These are phyloP conservation scores for Sarocladium strictum DNA, from an alignment of 2,329 filamentous ascomycete species.

Conservation along the genomic window DNA sequence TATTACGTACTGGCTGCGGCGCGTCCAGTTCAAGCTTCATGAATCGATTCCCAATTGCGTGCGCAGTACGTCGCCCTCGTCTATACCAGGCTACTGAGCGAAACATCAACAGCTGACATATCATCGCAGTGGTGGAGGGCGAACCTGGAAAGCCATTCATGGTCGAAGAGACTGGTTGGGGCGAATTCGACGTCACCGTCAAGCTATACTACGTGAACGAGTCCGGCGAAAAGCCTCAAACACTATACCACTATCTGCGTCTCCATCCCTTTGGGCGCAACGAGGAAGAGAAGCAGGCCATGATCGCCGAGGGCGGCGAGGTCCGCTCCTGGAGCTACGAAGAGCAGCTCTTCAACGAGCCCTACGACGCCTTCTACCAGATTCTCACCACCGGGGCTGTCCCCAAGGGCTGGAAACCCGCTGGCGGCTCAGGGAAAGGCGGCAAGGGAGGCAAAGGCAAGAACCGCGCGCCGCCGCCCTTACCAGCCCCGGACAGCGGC, in stretches of 20 bases:
- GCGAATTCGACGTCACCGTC: slow-evolving; percentile 94
- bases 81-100: not conserved
- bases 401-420: slow-evolving; percentile 36
- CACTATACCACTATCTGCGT: slow-evolving; percentile 87
- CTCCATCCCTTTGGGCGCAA: slow-evolving; percentile 85
- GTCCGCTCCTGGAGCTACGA: slow-evolving; percentile 82
- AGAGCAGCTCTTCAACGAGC: slow-evolving; percentile 95
- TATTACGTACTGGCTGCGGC: slow-evolving; percentile 91
- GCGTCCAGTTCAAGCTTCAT: slow-evolving; percentile 97
- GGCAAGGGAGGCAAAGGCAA: slow-evolving; percentile 46
- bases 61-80: slow-evolving; percentile 50
- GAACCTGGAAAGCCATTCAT: slow-evolving; percentile 66
- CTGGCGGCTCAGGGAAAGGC: slow-evolving; percentile 33
- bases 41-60: slow-evolving; percentile 92
- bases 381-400: slow-evolving; percentile 70
- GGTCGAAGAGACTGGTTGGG: slow-evolving; percentile 92
- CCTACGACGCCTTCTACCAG: slow-evolving; percentile 87
- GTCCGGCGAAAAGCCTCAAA: slow-evolving; percentile 87
- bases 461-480: slow-evolving; percentile 32
- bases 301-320: slow-evolving; percentile 51
- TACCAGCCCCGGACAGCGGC: slow-evolving; percentile 33
- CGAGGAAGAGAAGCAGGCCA: slow-evolving; percentile 63
- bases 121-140: slow-evolving; percentile 58
- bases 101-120: slow-evolving; percentile 13
- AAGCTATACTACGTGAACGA: slow-evolving; percentile 90